These are phyloP conservation scores for Candida arabinofermentans DNA, from an alignment of 805 yeast genomes.

Conservation along the genomic window DNA sequence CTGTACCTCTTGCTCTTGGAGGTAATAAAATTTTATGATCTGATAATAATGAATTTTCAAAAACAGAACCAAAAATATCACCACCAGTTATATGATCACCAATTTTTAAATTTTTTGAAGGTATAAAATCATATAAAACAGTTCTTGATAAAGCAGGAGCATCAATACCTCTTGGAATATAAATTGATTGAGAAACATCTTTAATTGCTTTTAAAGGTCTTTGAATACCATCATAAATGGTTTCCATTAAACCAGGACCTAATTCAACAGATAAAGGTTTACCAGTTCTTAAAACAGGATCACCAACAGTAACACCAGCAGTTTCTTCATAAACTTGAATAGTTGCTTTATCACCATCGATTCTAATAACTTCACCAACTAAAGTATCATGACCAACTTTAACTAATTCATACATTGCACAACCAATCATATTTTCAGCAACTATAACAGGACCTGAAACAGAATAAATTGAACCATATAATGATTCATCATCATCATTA, in stretches of 20 bases:
- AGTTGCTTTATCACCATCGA: slow-evolving; percentile 94
- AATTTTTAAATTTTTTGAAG: slow-evolving; percentile 61
- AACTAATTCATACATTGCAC: slow-evolving; percentile 99
- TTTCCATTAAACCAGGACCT: slow-evolving; percentile 99
- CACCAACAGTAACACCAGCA: slow-evolving; percentile 98
- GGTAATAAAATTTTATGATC: slow-evolving; percentile 95
- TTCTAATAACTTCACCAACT: slow-evolving; percentile 98
- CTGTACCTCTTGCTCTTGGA: slow-evolving; percentile 98
- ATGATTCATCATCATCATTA: slow-evolving; percentile 69
- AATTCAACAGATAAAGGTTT: slow-evolving; percentile 98
- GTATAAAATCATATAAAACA: slow-evolving; percentile 80
- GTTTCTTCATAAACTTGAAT: slow-evolving; percentile 99
- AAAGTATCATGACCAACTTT: slow-evolving; percentile 95
- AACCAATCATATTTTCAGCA: slow-evolving; percentile 98
- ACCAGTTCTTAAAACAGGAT: slow-evolving; percentile 97
- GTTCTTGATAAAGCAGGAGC: slow-evolving; percentile 91
- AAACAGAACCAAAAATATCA: slow-evolving; percentile 90
- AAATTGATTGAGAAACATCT: slow-evolving; percentile 83
- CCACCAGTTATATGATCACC: slow-evolving; percentile 99
- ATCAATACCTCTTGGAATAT: slow-evolving; percentile 98
- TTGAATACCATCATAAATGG: slow-evolving; percentile 98
- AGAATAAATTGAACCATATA: slow-evolving; percentile 85
- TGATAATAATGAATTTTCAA: slow-evolving; percentile 86
- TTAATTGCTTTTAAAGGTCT: slow-evolving; percentile 95
- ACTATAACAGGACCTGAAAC: slow-evolving; percentile 98